phyloP scores from a whole-genome alignment of 2,329 filamentous ascomycete genomes.

The Cercospora beticola region DNA sequence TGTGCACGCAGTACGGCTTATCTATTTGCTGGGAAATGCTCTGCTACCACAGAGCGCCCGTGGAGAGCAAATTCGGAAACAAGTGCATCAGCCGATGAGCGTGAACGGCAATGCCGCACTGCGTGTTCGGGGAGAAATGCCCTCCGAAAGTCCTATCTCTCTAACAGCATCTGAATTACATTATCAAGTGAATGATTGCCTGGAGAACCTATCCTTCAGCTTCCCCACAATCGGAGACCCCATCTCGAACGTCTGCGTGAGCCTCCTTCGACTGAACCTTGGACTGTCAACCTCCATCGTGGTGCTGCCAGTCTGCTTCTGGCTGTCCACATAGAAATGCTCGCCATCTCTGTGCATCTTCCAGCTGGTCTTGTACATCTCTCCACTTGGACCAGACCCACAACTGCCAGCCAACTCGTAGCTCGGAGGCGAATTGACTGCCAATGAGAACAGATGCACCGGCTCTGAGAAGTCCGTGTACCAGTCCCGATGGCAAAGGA shows the following conservation, averaged over 20 bases:
- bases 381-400: slow-evolving; percentile 55
- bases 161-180: background rate
- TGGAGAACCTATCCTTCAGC: slow-evolving; percentile 17
- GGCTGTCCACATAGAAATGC: slow-evolving; percentile 55
- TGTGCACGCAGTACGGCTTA: background rate
- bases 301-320: slow-evolving; percentile 28
- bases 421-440: slow-evolving; percentile 60
- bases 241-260: slow-evolving; percentile 36
- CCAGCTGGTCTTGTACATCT: slow-evolving; percentile 51
- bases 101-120: background rate
- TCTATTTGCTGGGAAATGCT: background rate
- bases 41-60: background rate
- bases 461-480: slow-evolving; percentile 79
- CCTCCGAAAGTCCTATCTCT: background rate
- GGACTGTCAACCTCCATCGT: slow-evolving; percentile 20
- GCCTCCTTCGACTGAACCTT: slow-evolving; percentile 27
- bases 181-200: background rate
- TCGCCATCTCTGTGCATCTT: slow-evolving; percentile 41
- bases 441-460: slow-evolving; percentile 41
- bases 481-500: slow-evolving; percentile 59
- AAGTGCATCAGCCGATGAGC: background rate
- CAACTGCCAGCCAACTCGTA: slow-evolving; percentile 55
- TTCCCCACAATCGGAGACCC: slow-evolving; percentile 36
- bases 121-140: background rate
- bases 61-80: background rate